Evolutionary conservation across 352 stramenopile genomes (phyloP), one percentile per base, ranked within the genome.

Genomic region (Phytophthora sp.): DNA sequence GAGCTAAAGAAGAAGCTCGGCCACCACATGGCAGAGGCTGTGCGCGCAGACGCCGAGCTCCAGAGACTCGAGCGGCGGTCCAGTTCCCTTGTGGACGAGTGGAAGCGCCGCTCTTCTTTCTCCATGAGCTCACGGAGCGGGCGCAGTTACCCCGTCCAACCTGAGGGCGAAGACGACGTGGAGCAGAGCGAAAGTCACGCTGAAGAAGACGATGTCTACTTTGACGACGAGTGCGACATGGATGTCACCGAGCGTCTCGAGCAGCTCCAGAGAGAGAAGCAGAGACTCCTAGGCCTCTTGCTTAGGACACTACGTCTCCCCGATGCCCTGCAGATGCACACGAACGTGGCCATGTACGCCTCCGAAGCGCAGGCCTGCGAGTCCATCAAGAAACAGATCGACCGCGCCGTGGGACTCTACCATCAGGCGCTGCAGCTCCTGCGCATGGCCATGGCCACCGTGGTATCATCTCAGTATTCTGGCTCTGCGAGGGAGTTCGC

Each of bases 341-440:
- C 86, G n/a, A 86, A 88, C 36, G 81, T 94, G 38, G 81, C 82
- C 41, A 88, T 93, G 74, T 88, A 84, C 58, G 66, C 76, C 16
- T 92, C 84, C 1, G 86, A 94, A 59, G 75, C 77, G 41, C 80
- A 86, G 51, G 84, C 86, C 13, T 86, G 77, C 57, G 78, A 88
- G 63, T 89, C 74, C 4, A 87, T 91, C 44, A 77, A 84, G 58
- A 81, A 86, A 49, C 86, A 94, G 66, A 73, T 94, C 20, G 74
- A 89, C 27, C 76, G 79, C 12, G 78, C 76, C 55, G 71, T 60
- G 15, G 59, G 58, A 18, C 66, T 91, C 33, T 94, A 92, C 45
- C 79, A 85, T 33, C 67, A 89, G 18, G 84, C 80, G 8, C 74
- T 93, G 41, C 74, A 87, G 64, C 70, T 89, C 55, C 70, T 94